Conservation (phyloP, 352 stramenopile genomes). For the Phytophthora lateralis region DNA sequence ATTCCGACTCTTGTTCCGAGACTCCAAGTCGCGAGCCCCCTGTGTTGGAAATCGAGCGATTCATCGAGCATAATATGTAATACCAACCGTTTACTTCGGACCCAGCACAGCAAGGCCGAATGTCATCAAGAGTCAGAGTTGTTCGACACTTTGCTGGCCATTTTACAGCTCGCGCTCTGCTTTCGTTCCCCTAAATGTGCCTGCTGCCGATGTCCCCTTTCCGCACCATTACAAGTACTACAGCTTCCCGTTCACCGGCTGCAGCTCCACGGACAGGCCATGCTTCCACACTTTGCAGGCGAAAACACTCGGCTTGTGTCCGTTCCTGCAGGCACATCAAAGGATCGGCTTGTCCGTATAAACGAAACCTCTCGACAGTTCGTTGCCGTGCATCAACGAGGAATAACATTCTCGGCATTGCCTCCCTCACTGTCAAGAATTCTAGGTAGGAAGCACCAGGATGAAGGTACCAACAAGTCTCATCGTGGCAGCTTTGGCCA, state of each 20-base stretch:
- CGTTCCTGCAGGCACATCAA: conserved; percentile 25
- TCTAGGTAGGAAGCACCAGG: conserved; percentile 22
- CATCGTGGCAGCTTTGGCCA: conserved; percentile 25
- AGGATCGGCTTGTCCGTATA: conserved; percentile 31
- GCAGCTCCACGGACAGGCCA: conserved; percentile 17
- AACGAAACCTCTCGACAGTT: conserved; percentile 28
- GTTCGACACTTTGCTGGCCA: conserved; percentile 10
- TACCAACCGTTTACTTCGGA: conserved; percentile 3
- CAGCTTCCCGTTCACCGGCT: conserved; percentile 25
- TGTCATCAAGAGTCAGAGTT: conserved; percentile 14
- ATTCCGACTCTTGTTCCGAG: conserved; percentile 21
- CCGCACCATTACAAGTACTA: conserved; percentile 4
- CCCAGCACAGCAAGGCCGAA: conserved; percentile 4
- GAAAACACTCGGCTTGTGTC: conserved; percentile 19
- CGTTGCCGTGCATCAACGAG: conserved; percentile 22
- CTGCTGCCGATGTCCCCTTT: conserved; percentile 3
- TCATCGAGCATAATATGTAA: too few relatives aligned
- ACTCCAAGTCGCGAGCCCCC: conserved; percentile 5
- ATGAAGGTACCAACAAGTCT: conserved; percentile 37
- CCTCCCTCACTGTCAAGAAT: conserved; percentile 31
- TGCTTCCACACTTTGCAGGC: conserved; percentile 9
- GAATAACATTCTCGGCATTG: conserved; percentile 20
- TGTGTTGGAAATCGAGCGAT: conserved; percentile 3
- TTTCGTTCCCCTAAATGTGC: conserved; percentile 2
- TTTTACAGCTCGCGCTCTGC: conserved; percentile 1